Evolutionary conservation across 495 filamentous ascomycete genomes (phyloP).

Genomic region (Tuber aestivum): DNA sequence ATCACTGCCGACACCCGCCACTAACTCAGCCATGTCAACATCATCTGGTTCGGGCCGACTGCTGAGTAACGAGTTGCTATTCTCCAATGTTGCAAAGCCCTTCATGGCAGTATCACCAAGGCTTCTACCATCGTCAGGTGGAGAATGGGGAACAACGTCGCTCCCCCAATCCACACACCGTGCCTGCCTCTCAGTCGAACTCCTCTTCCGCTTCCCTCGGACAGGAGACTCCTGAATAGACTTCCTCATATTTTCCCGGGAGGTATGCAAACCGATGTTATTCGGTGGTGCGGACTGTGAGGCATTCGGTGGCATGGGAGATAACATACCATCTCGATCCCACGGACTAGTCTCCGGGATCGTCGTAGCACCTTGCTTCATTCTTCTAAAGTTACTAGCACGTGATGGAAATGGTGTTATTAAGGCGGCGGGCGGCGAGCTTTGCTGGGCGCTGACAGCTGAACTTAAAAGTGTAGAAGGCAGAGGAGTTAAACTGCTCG

Average conservation of each 20-base stretch:
- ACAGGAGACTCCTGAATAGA: constrained; percentile 5
- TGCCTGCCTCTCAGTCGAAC: background rate
- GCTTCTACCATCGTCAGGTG: background rate
- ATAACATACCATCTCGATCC: constrained; percentile 2
- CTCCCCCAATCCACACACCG: background rate
- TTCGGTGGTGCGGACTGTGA: background rate
- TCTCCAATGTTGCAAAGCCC: constrained; percentile 25
- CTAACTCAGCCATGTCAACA: constrained; percentile 32
- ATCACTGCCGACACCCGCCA: constrained; percentile 21
- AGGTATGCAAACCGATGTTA: background rate
- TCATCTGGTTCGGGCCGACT: constrained; percentile 34
- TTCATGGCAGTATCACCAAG: constrained; percentile 13
- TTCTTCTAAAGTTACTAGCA: background rate
- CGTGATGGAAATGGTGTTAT: background rate
- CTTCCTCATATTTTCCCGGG: constrained; percentile 4
- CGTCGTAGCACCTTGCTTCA: constrained; percentile 1
- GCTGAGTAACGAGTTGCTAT: constrained; percentile 20
- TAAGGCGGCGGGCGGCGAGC: background rate
- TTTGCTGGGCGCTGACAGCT: background rate
- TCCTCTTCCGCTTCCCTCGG: constrained; percentile 23
- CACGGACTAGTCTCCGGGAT: constrained; percentile 21
- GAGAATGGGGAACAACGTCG: background rate
- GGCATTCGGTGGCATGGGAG: constrained; percentile 5
- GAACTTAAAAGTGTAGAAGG: constrained; percentile 18
- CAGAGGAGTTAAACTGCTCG: constrained; percentile 22